Evolutionary conservation across 305 asterid genomes (phyloP), one percentile per base, ranked within the genome.

Genomic region (Solanum aculeatissimum): DNA sequence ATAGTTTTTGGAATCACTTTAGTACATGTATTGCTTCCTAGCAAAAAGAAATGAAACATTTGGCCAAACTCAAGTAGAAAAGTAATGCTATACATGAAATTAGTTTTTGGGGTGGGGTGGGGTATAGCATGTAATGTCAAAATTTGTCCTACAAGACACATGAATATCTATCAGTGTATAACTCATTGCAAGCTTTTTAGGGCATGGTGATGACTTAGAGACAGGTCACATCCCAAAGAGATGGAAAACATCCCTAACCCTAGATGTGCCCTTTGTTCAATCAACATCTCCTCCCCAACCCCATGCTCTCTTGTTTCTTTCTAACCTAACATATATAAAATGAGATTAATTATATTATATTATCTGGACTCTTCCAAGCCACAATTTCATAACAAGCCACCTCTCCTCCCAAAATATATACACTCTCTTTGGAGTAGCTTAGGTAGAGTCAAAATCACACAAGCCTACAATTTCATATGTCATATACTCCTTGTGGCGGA

Each of bases 171-270:
- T 82, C 85, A 38, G 81, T 77, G 51, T 62, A 60, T 57, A 18
- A 15, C 32, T 66, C 57, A 21, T 66, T 29, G 35, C 27, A 84
- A 75, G 32, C 42, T 60, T 75, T 84, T 35, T 42, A 43, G 40
- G 9, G 45, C 47, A 80, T 87, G 90, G 90, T 62, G 47, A 78
- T 83, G 84, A 83, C 84, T 83, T 83, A 58, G 43, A 80, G 90
- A 83, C 90, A 85, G n/a, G 90, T 87, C 85, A 85, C 87, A 83
- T 87, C 85, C 40, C 51, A 54, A 43, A 49, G 60, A 83, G 88
- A 83, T 84, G 63, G 63, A 83, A 83, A 86, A 85, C 88, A 83
- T 85, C 87, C 58, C 70, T 81, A 87, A 85, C 85, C 89, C 86
- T 85, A 68, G 81, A 40, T 75, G 87, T 77, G 89, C 60, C 77